Evolutionary conservation across 2,329 filamentous ascomycete species (phyloP), one percentile per base, ranked within the genome.

Genomic region (Diaporthe helianthi): DNA sequence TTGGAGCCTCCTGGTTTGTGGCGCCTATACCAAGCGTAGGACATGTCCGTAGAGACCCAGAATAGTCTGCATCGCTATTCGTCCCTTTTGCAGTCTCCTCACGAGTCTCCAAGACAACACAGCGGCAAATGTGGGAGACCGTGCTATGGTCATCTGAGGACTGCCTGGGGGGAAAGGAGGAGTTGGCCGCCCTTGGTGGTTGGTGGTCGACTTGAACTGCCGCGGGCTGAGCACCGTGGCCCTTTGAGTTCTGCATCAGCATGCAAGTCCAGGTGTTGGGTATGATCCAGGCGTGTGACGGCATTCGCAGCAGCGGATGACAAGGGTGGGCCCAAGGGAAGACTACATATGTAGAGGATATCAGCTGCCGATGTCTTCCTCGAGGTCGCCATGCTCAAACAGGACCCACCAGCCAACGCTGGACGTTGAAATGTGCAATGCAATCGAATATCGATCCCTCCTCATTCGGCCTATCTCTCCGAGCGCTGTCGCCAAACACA

Each of bases 181-280:
- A 64, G 49, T 47, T 33, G 66, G 46, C 46, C 52, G 65, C 53
- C 60, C 49, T 60, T 67, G 60, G 58, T n/a, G 29, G 53, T 44
- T 67, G 53, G 58, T 53, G 49, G 29, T 46, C 36, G 67, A 67
- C 55, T 58, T 55, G 52, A 46, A 52, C 49, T 36, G 52, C n/a
- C n/a, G 70, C 54, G 67, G 70, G 70, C 70, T 71, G 70, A 71
- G 70, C 70, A 67, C 51, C 64, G 53, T 55, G 66, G 67, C 63
- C 54, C 55, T 69, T 46, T 29, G 53, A 47, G 61, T 66, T 55
- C 53, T 67, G 68, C 70, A 65, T 60, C 67, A 69, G 64, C 38
- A 69, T 71, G 70, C 70, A 71, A 63, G 55, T 22, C 47, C 44
- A 38, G 36, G 41, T 52, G 60, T 69, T 66, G 66, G 55, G 69